Percentiles rank a stretch among this genome's conserved stretches.
Conservation (phyloP, 2,329 filamentous ascomycete genomes). For the Calonectria ilicicola region DNA sequence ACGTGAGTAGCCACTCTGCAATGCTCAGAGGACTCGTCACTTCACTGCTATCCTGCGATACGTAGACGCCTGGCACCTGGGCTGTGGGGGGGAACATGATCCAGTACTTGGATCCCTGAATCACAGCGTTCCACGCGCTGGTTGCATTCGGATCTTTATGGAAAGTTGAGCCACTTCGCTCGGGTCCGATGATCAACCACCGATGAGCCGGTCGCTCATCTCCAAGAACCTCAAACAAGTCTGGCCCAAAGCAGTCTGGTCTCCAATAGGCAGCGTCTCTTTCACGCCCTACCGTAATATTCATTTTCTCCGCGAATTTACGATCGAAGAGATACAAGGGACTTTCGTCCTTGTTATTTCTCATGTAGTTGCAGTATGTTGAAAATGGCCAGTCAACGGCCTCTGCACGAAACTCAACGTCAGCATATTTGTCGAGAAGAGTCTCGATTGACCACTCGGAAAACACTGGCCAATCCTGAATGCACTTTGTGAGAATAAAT, state of each 20-base stretch:
- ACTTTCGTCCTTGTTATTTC: slow-evolving; percentile 83
- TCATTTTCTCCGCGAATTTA: slow-evolving; percentile 88
- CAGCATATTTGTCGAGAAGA: slow-evolving; percentile 72
- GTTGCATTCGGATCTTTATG: slow-evolving; percentile 85
- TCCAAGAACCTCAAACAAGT: slow-evolving; percentile 85
- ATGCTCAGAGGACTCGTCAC: slow-evolving; percentile 95
- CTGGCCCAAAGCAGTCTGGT: slow-evolving; percentile 86
- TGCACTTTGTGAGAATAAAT: slow-evolving; percentile 86
- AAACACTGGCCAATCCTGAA: slow-evolving; percentile 85
- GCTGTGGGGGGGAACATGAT: slow-evolving; percentile 92
- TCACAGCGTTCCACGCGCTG: slow-evolving; percentile 93
- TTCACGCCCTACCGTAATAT: slow-evolving; percentile 69
- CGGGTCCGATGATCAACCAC: slow-evolving; percentile 93
- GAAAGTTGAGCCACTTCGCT: slow-evolving; percentile 90
- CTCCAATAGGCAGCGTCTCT: slow-evolving; percentile 76
- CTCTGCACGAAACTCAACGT: slow-evolving; percentile 85
- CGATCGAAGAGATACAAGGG: slow-evolving; percentile 94
- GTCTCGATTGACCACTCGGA: slow-evolving; percentile 78
- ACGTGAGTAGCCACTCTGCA: slow-evolving; percentile 94
- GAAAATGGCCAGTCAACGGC: slow-evolving; percentile 90
- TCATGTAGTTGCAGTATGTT: slow-evolving; percentile 88
- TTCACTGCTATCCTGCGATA: slow-evolving; percentile 89
- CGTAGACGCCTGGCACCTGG: slow-evolving; percentile 88
- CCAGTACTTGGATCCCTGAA: slow-evolving; percentile 95
- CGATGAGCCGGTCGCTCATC: slow-evolving; percentile 85